These are phyloP conservation scores for Neurospora hispaniola DNA, from an alignment of 495 filamentous ascomycete genomes.

Conservation along the genomic window DNA sequence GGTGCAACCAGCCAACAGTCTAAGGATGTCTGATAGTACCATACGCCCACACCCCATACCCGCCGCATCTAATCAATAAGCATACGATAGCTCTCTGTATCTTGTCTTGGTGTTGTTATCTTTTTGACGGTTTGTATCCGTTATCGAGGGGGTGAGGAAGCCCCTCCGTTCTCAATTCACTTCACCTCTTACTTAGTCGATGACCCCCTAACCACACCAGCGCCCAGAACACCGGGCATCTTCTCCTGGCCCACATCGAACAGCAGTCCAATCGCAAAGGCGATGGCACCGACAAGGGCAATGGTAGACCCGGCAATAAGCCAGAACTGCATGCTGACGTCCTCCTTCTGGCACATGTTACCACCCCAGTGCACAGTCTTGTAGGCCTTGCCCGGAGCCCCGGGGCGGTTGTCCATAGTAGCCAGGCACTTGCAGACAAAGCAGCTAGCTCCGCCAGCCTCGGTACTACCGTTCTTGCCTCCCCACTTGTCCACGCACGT, in stretches of 20 bases:
- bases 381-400: not conserved
- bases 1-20: slow-evolving; percentile 6
- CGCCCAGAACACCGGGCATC: slow-evolving; percentile 77
- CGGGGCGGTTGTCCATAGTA: slow-evolving; percentile 32
- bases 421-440: slow-evolving; percentile 64
- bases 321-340: slow-evolving; percentile 81
- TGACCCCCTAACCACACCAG: slow-evolving; percentile 46
- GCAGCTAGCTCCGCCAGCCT: slow-evolving; percentile 40
- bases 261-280: slow-evolving; percentile 62
- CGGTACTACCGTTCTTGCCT: slow-evolving; percentile 17
- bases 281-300: slow-evolving; percentile 46
- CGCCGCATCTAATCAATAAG: not conserved
- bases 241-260: slow-evolving; percentile 68
- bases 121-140: not conserved
- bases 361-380: slow-evolving; percentile 60
- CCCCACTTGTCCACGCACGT: slow-evolving; percentile 50
- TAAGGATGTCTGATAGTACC: slow-evolving; percentile 3
- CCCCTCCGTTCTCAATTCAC: slow-evolving; percentile 4
- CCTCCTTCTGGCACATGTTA: slow-evolving; percentile 80
- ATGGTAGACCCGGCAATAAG: slow-evolving; percentile 63
- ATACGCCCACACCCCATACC: not conserved
- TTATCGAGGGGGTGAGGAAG: not conserved
- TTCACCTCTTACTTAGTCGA: slow-evolving; percentile 37
- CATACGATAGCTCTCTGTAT: not conserved
- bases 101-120: not conserved